Base-by-base conservation (phyloP, 805 yeast genomes). In the Zygotorulaspora florentina region DNA sequence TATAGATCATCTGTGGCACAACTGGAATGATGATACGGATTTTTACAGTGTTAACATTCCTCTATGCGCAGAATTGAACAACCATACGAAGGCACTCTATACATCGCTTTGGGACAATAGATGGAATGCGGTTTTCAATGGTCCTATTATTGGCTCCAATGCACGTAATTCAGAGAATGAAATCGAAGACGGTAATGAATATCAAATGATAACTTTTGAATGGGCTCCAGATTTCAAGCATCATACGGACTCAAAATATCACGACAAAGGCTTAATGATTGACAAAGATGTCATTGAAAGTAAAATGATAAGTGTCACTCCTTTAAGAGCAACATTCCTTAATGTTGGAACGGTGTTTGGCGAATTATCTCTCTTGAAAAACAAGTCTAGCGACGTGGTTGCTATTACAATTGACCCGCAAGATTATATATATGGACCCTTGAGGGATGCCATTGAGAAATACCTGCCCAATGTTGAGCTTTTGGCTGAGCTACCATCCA, bases 31-130 rank as follows among this genome's bases (percentile, higher is more conserved):
- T 2, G 67, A 68, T 20, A 80, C 79, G 1, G 96, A 91, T 54
- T 64, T 91, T 33, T 91, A 84, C 64, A 74, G 88, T n/a, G 71
- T 93, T 25, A 93, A 91, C 61, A 75, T 93, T 3, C 98, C 99
- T 3, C 69, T 93, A 36, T 67, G 70, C n/a, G 73, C 71, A 2
- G 65, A 70, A 7, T 69, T 87, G 40, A 43, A 45, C n/a, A 74
- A 76, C 3, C 50, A 68, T 12, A 85, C 96, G 1, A 82, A 77
- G 56, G 77, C 85, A 31, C 62, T 73, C 46, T 87, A 77, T 63
- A 83, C 95, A 2, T 90, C 95, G n/a, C 79, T 91, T 40, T 72
- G 88, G 60, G 79, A 80, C 45, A 91, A 91, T 65, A 68, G 73
- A 53, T 93, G 98, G 98, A 73, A 75, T 1, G 74, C 87, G 0